A percentile compares a stretch with the other conserved stretches of the same genome.
Evolutionary conservation across 2,329 filamentous ascomycete species (phyloP).

Genomic region (Metarhizium robertsii): DNA sequence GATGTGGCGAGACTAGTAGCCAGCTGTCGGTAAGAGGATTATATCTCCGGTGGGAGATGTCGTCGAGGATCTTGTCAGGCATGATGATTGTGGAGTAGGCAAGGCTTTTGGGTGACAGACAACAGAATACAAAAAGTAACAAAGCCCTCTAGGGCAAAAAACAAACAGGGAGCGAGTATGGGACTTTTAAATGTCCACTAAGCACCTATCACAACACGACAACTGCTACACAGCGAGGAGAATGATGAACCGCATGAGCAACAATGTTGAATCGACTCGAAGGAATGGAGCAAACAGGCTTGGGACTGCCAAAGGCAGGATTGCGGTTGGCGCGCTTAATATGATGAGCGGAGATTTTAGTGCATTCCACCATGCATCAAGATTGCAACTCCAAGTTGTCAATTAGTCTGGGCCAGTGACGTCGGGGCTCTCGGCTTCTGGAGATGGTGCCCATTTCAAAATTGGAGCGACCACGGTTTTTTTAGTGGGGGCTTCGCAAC

Average conservation of each 20-base stretch:
- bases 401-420: too few relatives aligned
- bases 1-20: slow-evolving; percentile 90
- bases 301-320: background rate
- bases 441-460: too few relatives aligned
- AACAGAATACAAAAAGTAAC: background rate
- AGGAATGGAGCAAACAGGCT: background rate
- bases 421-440: too few relatives aligned
- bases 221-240: background rate
- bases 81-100: slow-evolving; percentile 30
- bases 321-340: slow-evolving; percentile 2
- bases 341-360: too few relatives aligned
- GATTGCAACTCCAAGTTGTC: too few relatives aligned
- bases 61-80: slow-evolving; percentile 73
- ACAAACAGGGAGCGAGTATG: background rate
- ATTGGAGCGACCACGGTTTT: too few relatives aligned
- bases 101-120: background rate
- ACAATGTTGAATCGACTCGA: background rate
- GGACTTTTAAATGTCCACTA: background rate
- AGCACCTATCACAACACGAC: too few relatives aligned
- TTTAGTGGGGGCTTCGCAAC: too few relatives aligned
- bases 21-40: slow-evolving; percentile 86
- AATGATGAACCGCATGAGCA: background rate
- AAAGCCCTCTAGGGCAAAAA: background rate
- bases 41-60: slow-evolving; percentile 92
- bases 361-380: too few relatives aligned